Evolutionary conservation across 345 rosid species (phyloP).

Genomic region (Dimocarpus longan): DNA sequence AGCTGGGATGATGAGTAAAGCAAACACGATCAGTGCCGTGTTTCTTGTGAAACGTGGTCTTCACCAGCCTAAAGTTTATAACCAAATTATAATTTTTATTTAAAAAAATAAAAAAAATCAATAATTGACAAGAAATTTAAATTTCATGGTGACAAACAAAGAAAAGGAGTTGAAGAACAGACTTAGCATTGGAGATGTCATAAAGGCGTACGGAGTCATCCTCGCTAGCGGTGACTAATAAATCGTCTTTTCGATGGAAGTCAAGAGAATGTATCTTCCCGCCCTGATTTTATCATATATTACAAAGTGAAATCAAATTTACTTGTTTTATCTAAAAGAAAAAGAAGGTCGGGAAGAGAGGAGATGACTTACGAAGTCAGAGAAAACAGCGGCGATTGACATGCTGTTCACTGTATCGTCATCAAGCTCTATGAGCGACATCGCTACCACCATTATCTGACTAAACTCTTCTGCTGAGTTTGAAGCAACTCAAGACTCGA

Average conservation of each 20-base stretch:
- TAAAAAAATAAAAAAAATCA: background rate
- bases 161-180: background rate
- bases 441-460: constrained; percentile 22
- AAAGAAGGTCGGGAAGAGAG: background rate
- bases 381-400: constrained; percentile 94
- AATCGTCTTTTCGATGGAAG: constrained; percentile 91
- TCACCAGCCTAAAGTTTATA: constrained; percentile 66
- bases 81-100: too few species aligned
- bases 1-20: constrained; percentile 96
- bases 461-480: background rate
- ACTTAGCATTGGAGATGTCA: constrained; percentile 93
- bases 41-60: constrained; percentile 93
- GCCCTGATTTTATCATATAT: constrained; percentile 43
- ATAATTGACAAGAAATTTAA: too few species aligned
- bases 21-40: constrained; percentile 93
- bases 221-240: constrained; percentile 87
- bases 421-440: constrained; percentile 66
- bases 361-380: constrained; percentile 70
- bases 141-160: too few species aligned
- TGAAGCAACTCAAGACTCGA: background rate
- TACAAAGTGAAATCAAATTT: background rate
- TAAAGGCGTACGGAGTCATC: constrained; percentile 93
- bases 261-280: constrained; percentile 85
- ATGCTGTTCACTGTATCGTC: constrained; percentile 74
- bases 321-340: background rate